Evolutionary conservation across 139 green algal species (phyloP).

Genomic region (Tetradesmus lagerheimii): DNA sequence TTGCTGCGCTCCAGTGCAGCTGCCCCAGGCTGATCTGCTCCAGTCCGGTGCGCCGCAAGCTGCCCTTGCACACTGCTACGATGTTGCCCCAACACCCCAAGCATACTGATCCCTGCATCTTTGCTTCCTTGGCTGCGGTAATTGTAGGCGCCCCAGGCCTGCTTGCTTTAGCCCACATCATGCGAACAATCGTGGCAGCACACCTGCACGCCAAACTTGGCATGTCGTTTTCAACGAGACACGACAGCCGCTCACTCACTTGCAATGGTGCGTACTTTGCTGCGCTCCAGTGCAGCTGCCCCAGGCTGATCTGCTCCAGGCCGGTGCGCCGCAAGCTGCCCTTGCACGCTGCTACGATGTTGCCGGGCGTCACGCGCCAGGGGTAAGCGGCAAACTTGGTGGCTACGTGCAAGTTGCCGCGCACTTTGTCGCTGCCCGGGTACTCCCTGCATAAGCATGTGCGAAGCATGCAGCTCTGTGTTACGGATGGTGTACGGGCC

Average conservation of each 20-base stretch:
- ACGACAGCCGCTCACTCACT: conserved; percentile 27
- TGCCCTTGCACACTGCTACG: conserved; percentile 76
- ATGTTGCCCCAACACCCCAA: conserved; percentile 87
- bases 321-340: conserved; percentile 73
- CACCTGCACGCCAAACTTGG: too few relatives aligned
- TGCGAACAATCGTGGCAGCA: too few relatives aligned
- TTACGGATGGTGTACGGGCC: not conserved
- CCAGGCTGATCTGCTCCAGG: conserved; percentile 78
- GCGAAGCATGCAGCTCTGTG: not conserved
- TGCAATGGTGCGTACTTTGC: conserved; percentile 90
- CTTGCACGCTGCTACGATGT: conserved; percentile 81
- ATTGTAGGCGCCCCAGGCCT: too few relatives aligned
- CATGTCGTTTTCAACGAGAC: too few relatives aligned
- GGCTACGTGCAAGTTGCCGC: conserved; percentile 70
- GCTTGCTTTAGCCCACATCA: too few relatives aligned
- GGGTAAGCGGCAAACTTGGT: conserved; percentile 92
- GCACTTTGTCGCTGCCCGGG: conserved; percentile 55
- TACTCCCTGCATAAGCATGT: conserved; percentile 60
- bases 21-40: conserved; percentile 84
- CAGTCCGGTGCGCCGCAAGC: conserved; percentile 68
- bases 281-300: conserved; percentile 92
- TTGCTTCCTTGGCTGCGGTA: too few relatives aligned
- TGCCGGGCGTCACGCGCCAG: conserved; percentile 84
- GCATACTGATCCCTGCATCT: too few relatives aligned
- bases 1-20: conserved; percentile 91